These are phyloP conservation scores for Coccomyxa sp. DNA, from an alignment of 139 green algal species.

Conservation along the genomic window DNA sequence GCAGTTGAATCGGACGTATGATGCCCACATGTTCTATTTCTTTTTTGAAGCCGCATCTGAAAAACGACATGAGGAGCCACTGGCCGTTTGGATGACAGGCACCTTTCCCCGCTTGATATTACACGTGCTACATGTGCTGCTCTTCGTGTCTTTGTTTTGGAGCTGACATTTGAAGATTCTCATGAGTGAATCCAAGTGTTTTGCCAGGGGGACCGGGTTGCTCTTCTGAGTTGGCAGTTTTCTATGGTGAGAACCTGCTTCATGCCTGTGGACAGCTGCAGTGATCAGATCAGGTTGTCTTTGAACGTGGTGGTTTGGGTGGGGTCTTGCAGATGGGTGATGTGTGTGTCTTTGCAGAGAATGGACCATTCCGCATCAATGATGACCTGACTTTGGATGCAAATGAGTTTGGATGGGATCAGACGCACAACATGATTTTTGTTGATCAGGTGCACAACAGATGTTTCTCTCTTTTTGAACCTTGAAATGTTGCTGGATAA, in stretches of 20 bases:
- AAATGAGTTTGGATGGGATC: conserved; percentile 73
- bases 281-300: neutral
- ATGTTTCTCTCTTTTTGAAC: conserved; percentile 10
- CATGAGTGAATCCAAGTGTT: neutral
- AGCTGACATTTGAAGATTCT: neutral
- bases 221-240: conserved; percentile 84
- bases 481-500: neutral
- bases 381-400: conserved; percentile 57
- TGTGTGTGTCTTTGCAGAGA: conserved; percentile 32
- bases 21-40: conserved; percentile 89
- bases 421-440: conserved; percentile 61
- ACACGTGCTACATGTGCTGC: neutral
- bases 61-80: conserved; percentile 24
- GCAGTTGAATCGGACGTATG: too few relatives aligned
- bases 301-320: conserved; percentile 5
- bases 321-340: neutral
- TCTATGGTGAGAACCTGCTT: conserved; percentile 40
- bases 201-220: conserved; percentile 87
- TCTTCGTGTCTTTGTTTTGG: neutral
- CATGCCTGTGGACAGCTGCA: neutral
- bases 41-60: conserved; percentile 63
- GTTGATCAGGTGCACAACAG: conserved; percentile 24
- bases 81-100: conserved; percentile 72
- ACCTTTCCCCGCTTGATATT: neutral
- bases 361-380: conserved; percentile 81